phyloP scores from a whole-genome alignment of 139 green algal species.

The Eudorina sp. region DNA sequence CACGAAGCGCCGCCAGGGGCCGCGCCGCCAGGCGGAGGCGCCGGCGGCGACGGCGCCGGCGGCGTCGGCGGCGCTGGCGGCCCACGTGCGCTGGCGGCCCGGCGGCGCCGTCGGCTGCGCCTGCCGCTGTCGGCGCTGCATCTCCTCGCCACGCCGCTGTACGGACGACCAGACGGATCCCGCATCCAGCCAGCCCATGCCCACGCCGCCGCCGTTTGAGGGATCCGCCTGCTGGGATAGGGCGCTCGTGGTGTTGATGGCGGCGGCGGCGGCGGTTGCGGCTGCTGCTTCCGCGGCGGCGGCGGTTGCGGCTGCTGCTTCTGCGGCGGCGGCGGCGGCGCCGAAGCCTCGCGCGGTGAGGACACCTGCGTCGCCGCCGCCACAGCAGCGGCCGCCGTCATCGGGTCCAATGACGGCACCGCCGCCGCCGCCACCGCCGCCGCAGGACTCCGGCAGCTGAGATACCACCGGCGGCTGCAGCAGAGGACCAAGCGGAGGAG shows the following conservation, averaged over 20 bases:
- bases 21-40: background rate
- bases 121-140: background rate
- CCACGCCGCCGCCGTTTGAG: too few species aligned
- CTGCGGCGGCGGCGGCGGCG: background rate
- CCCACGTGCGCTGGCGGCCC: background rate
- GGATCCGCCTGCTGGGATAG: background rate
- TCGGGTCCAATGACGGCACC: too few species aligned
- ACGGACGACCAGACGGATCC: conserved; percentile 22
- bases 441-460: too few species aligned
- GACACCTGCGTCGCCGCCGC: too few species aligned
- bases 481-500: too few species aligned
- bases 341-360: too few species aligned
- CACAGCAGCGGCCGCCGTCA: too few species aligned
- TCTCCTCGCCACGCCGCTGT: conserved; percentile 21
- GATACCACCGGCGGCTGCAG: too few species aligned
- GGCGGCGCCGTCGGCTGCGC: background rate
- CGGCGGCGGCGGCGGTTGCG: too few species aligned
- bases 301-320: background rate
- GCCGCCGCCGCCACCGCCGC: too few species aligned
- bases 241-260: background rate
- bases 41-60: background rate
- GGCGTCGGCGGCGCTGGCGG: background rate
- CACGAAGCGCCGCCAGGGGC: background rate
- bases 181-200: conserved; percentile 22
- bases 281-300: background rate